Base-by-base conservation (phyloP, 1,284 basidiomycete genomes). In the Agroathelia rolfsii region DNA sequence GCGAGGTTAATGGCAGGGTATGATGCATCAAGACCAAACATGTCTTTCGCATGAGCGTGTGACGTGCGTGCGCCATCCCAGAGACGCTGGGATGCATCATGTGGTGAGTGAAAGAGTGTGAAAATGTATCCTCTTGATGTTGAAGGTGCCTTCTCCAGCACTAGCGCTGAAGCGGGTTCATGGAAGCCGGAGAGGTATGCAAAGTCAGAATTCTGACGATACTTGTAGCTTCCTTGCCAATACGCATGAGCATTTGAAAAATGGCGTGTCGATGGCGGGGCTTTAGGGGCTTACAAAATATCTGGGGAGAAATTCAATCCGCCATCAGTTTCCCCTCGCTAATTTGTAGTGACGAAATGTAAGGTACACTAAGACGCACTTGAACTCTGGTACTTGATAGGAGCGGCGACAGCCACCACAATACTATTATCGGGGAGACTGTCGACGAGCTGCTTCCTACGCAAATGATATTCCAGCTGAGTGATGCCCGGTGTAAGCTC, bases 101-200 rank as follows among this genome's bases (percentile, higher is more conserved):
- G 82, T 7, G 86, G 81, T 1, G 69, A 61, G n/a, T 78, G 83
- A 52, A 96, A 98, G 29, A 98, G 58, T 0, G 79, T 80, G 83
- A 93, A 93, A 40, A 67, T 71, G 60, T 94, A 96, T 0, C 92
- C 92, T 42, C 75, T 65, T 0, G 76, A 58, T 3, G 69, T 64
- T 2, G 78, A 77, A 6, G 17, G 61, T 61, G 43, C 78, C 81
- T 51, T 82, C 75, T 79, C 77, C 23, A 95, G 61, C 20, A 97
- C 66, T 16, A 96, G 63, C 1, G 87, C 90, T 9, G 92, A 76
- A 41, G 95, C 84, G 0, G 92, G 87, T 54, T 97, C 94, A 40
- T 92, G 77, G 49, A 95, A 95, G 5, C 95, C 94, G 0, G 93
- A 93, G 8, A 96, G 64, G 52, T 96, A 96, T 79, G 79, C 87